phyloP scores from a whole-genome alignment of 116 monocot species.

The Dioscorea cayenensis region DNA sequence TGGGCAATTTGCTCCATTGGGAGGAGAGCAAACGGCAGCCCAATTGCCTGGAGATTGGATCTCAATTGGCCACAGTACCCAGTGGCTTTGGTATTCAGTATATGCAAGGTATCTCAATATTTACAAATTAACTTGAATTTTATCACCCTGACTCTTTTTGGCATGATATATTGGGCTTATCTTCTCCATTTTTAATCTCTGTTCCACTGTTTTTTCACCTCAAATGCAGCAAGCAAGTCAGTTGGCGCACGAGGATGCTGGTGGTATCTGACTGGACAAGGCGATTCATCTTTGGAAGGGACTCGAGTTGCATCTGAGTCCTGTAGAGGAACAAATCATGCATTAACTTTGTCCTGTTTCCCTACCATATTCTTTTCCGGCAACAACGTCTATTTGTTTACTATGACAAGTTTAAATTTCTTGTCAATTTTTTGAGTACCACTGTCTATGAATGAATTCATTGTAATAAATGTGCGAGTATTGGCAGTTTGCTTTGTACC shows the following conservation, averaged over 20 bases:
- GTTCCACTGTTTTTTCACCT: slow-evolving; percentile 7
- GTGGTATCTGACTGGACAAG: slow-evolving; percentile 76
- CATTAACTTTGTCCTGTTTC: neutral
- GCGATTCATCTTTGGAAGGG: slow-evolving; percentile 74
- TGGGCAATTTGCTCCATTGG: slow-evolving; percentile 93
- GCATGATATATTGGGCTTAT: neutral
- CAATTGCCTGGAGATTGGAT: slow-evolving; percentile 94
- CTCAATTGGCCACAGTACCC: slow-evolving; percentile 81
- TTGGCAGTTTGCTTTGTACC: no score
- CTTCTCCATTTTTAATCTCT: neutral
- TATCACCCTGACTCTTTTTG: neutral
- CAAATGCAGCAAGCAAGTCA: slow-evolving; percentile 79
- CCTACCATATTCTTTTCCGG: neutral
- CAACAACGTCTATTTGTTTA: neutral
- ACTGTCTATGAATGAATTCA: neutral
- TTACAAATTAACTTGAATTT: neutral
- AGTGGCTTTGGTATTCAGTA: slow-evolving; percentile 98
- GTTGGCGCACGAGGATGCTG: slow-evolving; percentile 83
- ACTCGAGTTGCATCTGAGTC: slow-evolving; percentile 68
- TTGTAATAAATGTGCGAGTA: no score
- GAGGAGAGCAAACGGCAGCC: slow-evolving; percentile 92
- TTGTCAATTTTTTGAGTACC: slow-evolving; percentile 2
- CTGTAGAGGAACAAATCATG: neutral
- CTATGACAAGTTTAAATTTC: neutral
- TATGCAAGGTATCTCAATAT: slow-evolving; percentile 57